Evolutionary conservation across 768 basidiomycete genomes (phyloP).

Genomic region (Tulasnella sp.): DNA sequence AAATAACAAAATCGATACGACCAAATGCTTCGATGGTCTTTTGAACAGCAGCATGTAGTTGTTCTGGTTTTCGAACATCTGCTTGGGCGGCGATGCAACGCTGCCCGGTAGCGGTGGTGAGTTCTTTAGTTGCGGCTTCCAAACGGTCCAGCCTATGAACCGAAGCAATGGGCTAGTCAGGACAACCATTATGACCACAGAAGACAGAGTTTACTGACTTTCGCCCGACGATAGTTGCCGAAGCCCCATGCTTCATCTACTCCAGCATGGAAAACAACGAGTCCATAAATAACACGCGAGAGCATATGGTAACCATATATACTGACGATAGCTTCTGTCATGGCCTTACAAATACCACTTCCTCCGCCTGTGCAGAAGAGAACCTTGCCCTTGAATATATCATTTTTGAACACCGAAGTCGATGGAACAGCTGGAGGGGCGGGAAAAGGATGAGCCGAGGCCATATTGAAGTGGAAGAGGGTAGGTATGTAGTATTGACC

Average conservation of each 20-base stretch:
- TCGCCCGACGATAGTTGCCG: constrained; percentile 72
- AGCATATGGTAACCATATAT: not conserved
- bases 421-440: constrained; percentile 4
- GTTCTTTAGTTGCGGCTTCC: constrained; percentile 51
- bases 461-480: not conserved
- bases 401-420: constrained; percentile 29
- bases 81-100: constrained; percentile 60
- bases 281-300: too few species aligned
- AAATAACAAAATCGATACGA: constrained; percentile 87
- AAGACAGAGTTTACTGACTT: constrained; percentile 44
- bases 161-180: not conserved
- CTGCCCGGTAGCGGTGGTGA: constrained; percentile 55
- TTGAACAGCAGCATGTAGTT: constrained; percentile 61
- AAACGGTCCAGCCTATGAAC: constrained; percentile 32
- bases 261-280: too few species aligned
- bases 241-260: constrained; percentile 81
- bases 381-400: constrained; percentile 84
- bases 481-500: not conserved
- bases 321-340: constrained; percentile 72
- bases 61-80: constrained; percentile 70
- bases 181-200: not conserved
- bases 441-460: not conserved
- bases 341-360: constrained; percentile 82
- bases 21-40: constrained; percentile 67
- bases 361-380: constrained; percentile 85